A percentile compares a stretch with the other conserved stretches of the same genome.
phyloP scores from a whole-genome alignment of 2,329 filamentous ascomycete genomes.

The Pseudonectria foliicola region DNA sequence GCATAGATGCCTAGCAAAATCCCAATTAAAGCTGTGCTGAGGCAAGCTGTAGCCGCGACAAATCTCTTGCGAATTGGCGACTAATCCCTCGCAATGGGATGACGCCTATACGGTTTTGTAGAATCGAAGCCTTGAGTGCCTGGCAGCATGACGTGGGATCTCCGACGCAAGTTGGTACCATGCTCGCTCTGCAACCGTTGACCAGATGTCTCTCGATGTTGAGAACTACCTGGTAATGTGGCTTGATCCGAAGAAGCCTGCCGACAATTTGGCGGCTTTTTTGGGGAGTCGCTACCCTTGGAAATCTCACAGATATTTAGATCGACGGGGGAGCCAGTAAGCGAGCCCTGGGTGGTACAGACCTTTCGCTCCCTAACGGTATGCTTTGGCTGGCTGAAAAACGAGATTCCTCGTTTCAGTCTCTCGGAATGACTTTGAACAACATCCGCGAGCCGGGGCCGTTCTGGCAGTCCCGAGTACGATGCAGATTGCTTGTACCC shows the following conservation, averaged over 20 bases:
- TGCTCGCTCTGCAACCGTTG: conserved; percentile 22
- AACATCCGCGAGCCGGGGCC: conserved; percentile 20
- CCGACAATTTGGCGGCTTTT: conserved; percentile 2
- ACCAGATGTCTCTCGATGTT: conserved; percentile 18
- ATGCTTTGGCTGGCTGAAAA: background rate
- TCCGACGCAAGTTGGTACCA: conserved; percentile 39
- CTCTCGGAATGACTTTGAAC: conserved; percentile 21
- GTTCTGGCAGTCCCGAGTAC: conserved; percentile 12
- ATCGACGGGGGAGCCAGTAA: no score
- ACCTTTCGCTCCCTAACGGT: no score
- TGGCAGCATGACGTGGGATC: conserved; percentile 47
- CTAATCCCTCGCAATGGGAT: conserved; percentile 69
- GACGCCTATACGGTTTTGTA: conserved; percentile 47
- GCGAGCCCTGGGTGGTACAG: no score
- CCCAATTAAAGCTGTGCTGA: conserved; percentile 66
- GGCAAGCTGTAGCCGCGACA: conserved; percentile 60
- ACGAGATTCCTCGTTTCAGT: conserved; percentile 4
- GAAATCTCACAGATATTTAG: background rate
- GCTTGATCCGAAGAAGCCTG: conserved; percentile 8
- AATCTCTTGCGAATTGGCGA: conserved; percentile 59
- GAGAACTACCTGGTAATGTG: conserved; percentile 16
- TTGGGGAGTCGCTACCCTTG: background rate
- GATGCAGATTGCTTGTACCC: conserved; percentile 20
- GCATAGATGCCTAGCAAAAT: conserved; percentile 69
- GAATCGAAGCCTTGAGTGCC: conserved; percentile 45